Base-by-base conservation (phyloP, 2,329 filamentous ascomycete species). In the Colletotrichum sp. region DNA sequence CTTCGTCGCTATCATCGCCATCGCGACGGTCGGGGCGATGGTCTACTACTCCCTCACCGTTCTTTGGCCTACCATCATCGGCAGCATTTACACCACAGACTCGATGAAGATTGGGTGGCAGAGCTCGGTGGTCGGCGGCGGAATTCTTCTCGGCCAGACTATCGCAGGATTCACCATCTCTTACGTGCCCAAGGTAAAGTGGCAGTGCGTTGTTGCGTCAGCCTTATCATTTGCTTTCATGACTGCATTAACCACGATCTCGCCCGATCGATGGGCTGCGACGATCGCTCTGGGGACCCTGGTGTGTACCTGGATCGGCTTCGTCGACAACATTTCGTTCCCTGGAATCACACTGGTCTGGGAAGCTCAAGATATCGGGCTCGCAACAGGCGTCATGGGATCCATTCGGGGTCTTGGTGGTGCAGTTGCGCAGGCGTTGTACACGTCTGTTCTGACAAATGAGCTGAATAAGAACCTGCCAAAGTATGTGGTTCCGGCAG, bases 281-380 rank as follows among this genome's bases (percentile, higher is more conserved):
- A 82, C 80, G 44, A 82, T 86, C 24, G 81, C 82, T n/a, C 80
- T 85, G 44, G 83, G 83, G 21, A 75, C 81, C 9, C 63, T 86
- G 9, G 83, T 80, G 10, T 81, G 81, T 65, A 77, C 78, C 15
- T 71, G 78, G 77, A 83, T 84, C 28, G 85, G 85, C 3, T 85
- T 82, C 77, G 81, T 86, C 69, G 85, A 86, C 75, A 86, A 85
- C 78, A 81, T 86, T 67, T 80, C 82, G n/a, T 82, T 87, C 66
- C 84, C 86, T 1, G 85, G 85, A 9, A 86, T 89, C 30, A 86
- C 86, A 3, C 83, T 88, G 12, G 83, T 89, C 57, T 87, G 84
- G 80, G 87, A 87, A 72, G 81, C 87, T 7, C 84, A 87, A 76
- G 87, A 89, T 76, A 88, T 88, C 60, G 87, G 87, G 18, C 83